Conservation (phyloP, 768 basidiomycete species). For the Boletus rubropictus region DNA sequence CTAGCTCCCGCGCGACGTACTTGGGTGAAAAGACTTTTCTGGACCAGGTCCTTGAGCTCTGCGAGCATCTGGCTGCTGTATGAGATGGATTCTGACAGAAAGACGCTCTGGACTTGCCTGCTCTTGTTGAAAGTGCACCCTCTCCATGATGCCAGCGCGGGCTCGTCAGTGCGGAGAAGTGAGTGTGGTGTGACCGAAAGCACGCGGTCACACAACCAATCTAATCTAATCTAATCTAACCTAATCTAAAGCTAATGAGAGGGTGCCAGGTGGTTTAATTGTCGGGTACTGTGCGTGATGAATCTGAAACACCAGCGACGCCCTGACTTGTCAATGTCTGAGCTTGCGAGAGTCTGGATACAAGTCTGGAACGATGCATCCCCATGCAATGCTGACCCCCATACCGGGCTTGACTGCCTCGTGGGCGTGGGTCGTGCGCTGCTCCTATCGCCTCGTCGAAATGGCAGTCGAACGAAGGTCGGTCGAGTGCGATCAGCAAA, state of each 20-base stretch:
- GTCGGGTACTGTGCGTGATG: background rate
- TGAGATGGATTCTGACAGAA: background rate
- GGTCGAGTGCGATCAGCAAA: conserved; percentile 13
- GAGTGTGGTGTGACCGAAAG: background rate
- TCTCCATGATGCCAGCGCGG: conserved; percentile 63
- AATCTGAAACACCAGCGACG: background rate
- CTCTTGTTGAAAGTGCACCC: conserved; percentile 92
- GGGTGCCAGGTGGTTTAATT: background rate
- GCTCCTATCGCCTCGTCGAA: background rate
- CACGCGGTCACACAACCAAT: conserved; percentile 5
- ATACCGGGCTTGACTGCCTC: background rate
- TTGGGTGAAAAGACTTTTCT: conserved; percentile 78
- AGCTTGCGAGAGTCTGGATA: too few relatives aligned
- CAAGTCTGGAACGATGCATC: conserved; percentile 4
- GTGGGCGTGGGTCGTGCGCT: background rate
- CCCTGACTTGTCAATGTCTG: background rate
- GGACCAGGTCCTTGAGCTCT: conserved; percentile 88
- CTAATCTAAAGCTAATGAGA: background rate
- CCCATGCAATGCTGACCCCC: conserved; percentile 5
- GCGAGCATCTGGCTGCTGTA: conserved; percentile 67
- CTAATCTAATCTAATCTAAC: conserved; percentile 17
- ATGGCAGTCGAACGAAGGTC: background rate
- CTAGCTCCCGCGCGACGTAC: conserved; percentile 36
- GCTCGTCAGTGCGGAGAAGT: background rate
- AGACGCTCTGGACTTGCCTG: conserved; percentile 42